Base-by-base conservation (phyloP, 2,329 filamentous ascomycete species). In the Dactylellina cionopaga region DNA sequence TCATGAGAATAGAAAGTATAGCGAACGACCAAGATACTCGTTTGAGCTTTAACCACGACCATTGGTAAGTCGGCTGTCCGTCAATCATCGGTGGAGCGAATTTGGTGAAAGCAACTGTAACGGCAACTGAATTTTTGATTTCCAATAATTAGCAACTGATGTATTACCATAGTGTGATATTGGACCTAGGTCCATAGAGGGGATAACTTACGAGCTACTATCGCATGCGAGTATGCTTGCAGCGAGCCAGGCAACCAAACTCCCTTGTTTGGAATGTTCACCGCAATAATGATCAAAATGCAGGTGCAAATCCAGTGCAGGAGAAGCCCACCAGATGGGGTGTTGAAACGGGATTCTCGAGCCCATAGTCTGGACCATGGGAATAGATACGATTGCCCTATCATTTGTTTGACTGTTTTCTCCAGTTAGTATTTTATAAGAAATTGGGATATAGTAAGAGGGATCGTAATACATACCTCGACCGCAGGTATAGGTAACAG, bases 401-500 rank as follows among this genome's bases (percentile, higher is more conserved):
- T 78, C 76, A 80, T 79, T 59, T 80, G 80, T 49, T 80, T 80
- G 10, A 80, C 76, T 54, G n/a, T n/a, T 58, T 60, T n/a, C n/a
- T 43, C 13, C 17, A 22, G 43, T 59, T 47, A 51, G 47, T 13
- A 11, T 46, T 39, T 24, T 35, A n/a, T n/a, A n/a, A 54, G 47
- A 25, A 56, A 25, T 51, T 46, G 47, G 37, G 54, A 27, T 25
- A n/a, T 22, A 39, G 31, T 19, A 56, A 51, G 22, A 39, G 6
- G 2, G 15, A 24, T 58, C 41, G 41, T 55, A 47, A 29, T 44
- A 33, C 58, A 39, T 54, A 68, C 63, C 63, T 68, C 63, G 22
- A 24, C 63, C 63, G 46, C 63, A 68, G 13, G 63, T 68, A 22
- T 68, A 68, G n/a, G 63, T 68, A 71, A 79, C 78, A 9, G 78